Base-by-base conservation (phyloP, 805 yeast species). In the Schwanniomyces yamadae region DNA sequence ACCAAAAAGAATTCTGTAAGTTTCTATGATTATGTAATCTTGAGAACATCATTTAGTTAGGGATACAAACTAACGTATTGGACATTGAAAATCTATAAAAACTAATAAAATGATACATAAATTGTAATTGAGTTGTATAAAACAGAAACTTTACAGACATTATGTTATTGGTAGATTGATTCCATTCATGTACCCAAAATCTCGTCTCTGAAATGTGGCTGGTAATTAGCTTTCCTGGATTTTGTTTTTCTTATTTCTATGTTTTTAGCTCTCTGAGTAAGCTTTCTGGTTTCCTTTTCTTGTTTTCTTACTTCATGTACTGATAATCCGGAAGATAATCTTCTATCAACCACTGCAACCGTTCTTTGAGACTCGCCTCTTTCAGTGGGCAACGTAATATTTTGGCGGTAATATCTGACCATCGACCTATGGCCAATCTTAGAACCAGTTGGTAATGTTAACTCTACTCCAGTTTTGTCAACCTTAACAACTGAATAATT, bases 341-440 rank as follows among this genome's bases (percentile, higher is more conserved):
- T 69, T 38, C 83, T 71, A 49, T 90, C 95, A 5, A 82, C 87
- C 4, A 87, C 78, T 17, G 86, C 75, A 24, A 89, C 81, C 0
- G 96, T 82, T 28, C 80, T 78, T 50, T 77, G 80, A 18, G 89
- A 82, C 26, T 85, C 91, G 17, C 69, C 65, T 5, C 28, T 3
- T n/a, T 52, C 58, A 8, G 49, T 34, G 4, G 55, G 48, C 6
- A 45, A 34, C 1, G 54, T 46, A 20, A 52, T 34, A 43, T 77
- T 77, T 59, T 85, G 95, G 53, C 84, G 80, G 59, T 80, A 80
- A 54, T 78, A 80, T 42, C 91, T 70, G 33, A 77, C 75, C 50
- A 85, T 66, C 1, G 89, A 71, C 45, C 98, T 71, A 57, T 91
- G 96, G 0, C 96, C 95, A 1, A 85, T 77, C 31, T 80, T 77